These are phyloP conservation scores for Amoebophrya sp. DNA, from an alignment of 169 alveolate species.

Conservation along the genomic window DNA sequence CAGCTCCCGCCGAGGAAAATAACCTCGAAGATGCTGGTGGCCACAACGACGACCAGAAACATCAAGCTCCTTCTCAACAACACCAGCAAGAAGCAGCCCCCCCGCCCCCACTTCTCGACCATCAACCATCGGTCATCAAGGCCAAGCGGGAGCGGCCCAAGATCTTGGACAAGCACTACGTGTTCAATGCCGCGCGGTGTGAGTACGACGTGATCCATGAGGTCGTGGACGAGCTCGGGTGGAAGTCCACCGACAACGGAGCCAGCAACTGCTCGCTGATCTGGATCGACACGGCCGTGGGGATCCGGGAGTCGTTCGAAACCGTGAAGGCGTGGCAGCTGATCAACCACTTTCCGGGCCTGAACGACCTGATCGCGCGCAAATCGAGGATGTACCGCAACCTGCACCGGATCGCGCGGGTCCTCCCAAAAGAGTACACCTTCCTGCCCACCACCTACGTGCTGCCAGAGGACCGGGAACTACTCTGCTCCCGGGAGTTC, in stretches of 20 bases:
- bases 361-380: neutral
- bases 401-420: neutral
- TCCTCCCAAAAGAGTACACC: neutral
- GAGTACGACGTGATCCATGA: neutral
- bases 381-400: neutral
- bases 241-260: neutral
- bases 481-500: neutral
- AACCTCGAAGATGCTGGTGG: no score
- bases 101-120: no score
- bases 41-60: no score
- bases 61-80: no score
- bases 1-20: no score
- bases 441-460: neutral
- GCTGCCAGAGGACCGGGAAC: neutral
- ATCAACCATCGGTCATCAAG: no score
- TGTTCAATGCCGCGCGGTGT: neutral
- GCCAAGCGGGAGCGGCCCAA: no score
- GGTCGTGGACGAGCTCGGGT: neutral
- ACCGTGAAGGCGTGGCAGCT: neutral
- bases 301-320: neutral
- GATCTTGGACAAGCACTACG: neutral
- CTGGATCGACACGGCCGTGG: neutral
- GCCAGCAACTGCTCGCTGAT: neutral
- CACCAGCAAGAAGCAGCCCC: no score
- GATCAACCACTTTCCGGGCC: neutral